Conservation (phyloP, 345 rosid species). For the Brassica nigra region DNA sequence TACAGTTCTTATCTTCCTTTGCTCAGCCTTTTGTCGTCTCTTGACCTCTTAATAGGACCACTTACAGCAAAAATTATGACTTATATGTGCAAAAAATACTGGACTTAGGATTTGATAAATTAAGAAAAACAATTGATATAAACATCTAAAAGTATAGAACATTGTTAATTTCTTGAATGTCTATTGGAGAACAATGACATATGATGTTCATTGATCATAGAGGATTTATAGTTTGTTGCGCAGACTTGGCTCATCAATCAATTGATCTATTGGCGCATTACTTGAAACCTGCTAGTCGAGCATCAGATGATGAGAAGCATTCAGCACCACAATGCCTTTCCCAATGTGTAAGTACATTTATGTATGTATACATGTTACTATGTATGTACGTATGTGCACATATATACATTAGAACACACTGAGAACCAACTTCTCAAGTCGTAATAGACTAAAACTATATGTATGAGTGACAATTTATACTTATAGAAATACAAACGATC, state of each 20-base stretch:
- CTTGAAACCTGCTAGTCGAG: slow-evolving; percentile 1
- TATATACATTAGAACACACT: not conserved
- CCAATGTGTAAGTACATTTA: slow-evolving; percentile 20
- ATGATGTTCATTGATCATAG: not conserved
- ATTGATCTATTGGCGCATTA: not conserved
- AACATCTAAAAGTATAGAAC: slow-evolving; percentile 13
- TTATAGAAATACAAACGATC: not conserved
- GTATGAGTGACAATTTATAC: not conserved
- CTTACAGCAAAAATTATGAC: slow-evolving; percentile 5
- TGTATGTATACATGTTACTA: not conserved
- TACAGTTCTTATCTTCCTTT: slow-evolving; percentile 5
- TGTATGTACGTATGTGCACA: not conserved
- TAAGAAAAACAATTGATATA: not conserved
- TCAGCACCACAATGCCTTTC: not conserved
- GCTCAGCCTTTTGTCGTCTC: slow-evolving; percentile 19
- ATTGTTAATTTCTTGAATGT: not conserved
- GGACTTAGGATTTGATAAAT: not conserved
- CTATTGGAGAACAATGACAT: not conserved
- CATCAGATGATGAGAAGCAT: slow-evolving; percentile 15
- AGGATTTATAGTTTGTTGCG: not conserved
- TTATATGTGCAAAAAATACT: not conserved
- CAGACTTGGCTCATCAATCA: slow-evolving; percentile 4
- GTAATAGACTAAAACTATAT: not conserved
- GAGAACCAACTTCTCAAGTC: not conserved
- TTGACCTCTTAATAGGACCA: slow-evolving; percentile 25